A percentile compares a stretch with the other conserved stretches of the same genome.
These are phyloP conservation scores for Pythium chondricola DNA, from an alignment of 352 stramenopile species.

Conservation along the genomic window DNA sequence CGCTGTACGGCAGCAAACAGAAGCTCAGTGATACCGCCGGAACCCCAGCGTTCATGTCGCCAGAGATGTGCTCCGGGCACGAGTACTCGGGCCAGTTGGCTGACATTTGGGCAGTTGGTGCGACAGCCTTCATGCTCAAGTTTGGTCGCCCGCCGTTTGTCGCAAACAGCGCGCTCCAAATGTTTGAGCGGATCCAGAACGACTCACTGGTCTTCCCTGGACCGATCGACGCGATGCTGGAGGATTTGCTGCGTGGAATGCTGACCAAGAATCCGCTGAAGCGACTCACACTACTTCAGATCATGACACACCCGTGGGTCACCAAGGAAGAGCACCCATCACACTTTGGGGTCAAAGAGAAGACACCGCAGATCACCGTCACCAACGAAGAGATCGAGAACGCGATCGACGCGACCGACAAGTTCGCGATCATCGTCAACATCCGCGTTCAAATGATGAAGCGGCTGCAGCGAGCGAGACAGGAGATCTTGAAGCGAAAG, in stretches of 20 bases:
- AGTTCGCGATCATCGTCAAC: conserved; percentile 57
- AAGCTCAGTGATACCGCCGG: conserved; percentile 76
- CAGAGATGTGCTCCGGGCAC: conserved; percentile 87
- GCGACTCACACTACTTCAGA: conserved; percentile 50
- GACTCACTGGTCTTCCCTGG: conserved; percentile 60
- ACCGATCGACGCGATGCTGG: conserved; percentile 41
- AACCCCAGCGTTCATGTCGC: conserved; percentile 91
- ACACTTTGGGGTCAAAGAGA: conserved; percentile 16
- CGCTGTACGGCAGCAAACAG: conserved; percentile 72
- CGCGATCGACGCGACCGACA: conserved; percentile 46
- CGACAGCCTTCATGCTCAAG: conserved; percentile 86
- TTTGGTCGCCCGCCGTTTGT: conserved; percentile 88
- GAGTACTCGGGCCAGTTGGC: conserved; percentile 82
- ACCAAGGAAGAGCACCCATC: conserved; percentile 54
- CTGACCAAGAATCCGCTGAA: conserved; percentile 53
- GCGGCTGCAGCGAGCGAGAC: conserved; percentile 34
- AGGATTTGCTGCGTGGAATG: conserved; percentile 59
- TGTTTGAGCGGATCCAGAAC: conserved; percentile 87
- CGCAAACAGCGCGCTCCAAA: conserved; percentile 79
- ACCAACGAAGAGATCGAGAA: conserved; percentile 77
- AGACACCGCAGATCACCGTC: conserved; percentile 42
- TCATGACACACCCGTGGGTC: conserved; percentile 76
- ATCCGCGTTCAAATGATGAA: conserved; percentile 72
- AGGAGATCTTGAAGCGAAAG: conserved; percentile 23
- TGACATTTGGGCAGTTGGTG: conserved; percentile 89